Percentiles rank a stretch among this genome's conserved stretches.
These are phyloP conservation scores for Prunus persica DNA, from an alignment of 306 rosid species.

Conservation along the genomic window Prunus_persica_NCBIv2 NC_034012.1:13279501-13280000, in stretches of 20 bases:
- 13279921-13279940: background rate
- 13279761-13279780: slow-evolving; percentile 47
- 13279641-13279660: slow-evolving; percentile 49
- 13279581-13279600: slow-evolving; percentile 73
- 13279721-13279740: background rate
- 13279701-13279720: background rate
- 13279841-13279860: slow-evolving; percentile 57
- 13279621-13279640: slow-evolving; percentile 59
- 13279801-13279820: slow-evolving; percentile 94
- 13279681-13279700: background rate
- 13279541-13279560: slow-evolving; percentile 1
- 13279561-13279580: slow-evolving; percentile 20
- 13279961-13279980: background rate
- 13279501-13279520: slow-evolving; percentile 4
- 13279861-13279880: slow-evolving; percentile 11
- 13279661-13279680: background rate
- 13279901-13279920: background rate
- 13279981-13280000: background rate
- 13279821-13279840: slow-evolving; percentile 92
- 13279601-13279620: slow-evolving; percentile 68
- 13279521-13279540: background rate
- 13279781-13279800: slow-evolving; percentile 89
- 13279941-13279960: background rate
- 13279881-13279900: background rate
- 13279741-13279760: background rate